Evolutionary conservation across 495 filamentous ascomycete genomes (phyloP), one percentile per base, ranked within the genome.

Genomic region (Talaromyces ruber): DNA sequence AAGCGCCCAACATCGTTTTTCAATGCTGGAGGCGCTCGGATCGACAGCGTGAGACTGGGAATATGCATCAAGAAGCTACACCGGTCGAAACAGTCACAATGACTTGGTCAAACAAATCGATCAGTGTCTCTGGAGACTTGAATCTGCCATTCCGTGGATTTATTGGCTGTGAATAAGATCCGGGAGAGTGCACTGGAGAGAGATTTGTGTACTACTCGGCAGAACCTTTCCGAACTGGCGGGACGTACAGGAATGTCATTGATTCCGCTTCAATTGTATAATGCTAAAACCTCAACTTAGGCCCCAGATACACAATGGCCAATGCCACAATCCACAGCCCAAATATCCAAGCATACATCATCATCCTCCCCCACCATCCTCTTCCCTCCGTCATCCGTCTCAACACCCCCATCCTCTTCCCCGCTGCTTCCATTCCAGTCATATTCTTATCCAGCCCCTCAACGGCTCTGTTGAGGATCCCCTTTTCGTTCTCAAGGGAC

Each of bases 281-380:
- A 12, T 12, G 53, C 77, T 67, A 96, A 71, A 96, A 94, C 72
- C 92, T 78, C 68, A 96, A 72, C 81, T 96, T 97, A 11, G 92
- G 92, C 66, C 88, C 73, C 61, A 93, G 80, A 76, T 86, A 90
- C 2, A 96, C 91, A 63, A 97, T 71, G 69, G 91, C 63, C 16
- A 96, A 72, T 2, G 90, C 82, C 43, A 88, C 71, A 16, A 94
- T 68, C 84, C 89, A 91, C 66, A 96, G 64, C 58, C 84, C 91
- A 59, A 85, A 87, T 54, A 97, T 92, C 80, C 87, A 87, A 14
- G 78, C 86, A 81, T 95, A 96, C 57, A 96, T 77, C 80, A 90
- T 78, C 78, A 96, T 84, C 58, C 92, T 70, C 18, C 89, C 92
- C 88, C 83, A 92, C 88, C 87, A 93, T 1, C 92, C 92, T 69